These are phyloP conservation scores for Nitzschia sp. DNA, from an alignment of 108 stramenopile species.

Conservation along the genomic window DNA sequence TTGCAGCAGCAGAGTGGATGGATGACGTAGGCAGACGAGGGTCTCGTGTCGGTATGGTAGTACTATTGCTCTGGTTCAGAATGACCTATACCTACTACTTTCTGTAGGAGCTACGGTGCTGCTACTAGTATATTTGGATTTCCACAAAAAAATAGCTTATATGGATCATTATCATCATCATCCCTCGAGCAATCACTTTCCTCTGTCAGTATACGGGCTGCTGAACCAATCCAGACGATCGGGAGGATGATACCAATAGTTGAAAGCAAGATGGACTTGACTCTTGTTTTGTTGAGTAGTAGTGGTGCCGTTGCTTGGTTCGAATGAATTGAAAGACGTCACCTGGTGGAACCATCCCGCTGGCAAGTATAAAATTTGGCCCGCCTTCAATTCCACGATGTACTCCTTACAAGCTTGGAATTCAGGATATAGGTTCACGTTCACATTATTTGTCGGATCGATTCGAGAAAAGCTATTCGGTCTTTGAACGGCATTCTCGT, in stretches of 20 bases:
- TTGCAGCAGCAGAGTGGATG: too few species aligned
- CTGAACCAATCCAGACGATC: slow-evolving; percentile 51
- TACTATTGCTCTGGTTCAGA: too few species aligned
- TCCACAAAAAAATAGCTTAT: too few species aligned
- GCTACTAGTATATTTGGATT: too few species aligned
- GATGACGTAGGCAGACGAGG: too few species aligned
- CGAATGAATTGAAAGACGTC: slow-evolving; percentile 43
- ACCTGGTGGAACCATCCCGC: slow-evolving; percentile 98
- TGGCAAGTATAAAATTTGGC: slow-evolving; percentile 93
- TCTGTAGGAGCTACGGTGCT: too few species aligned
- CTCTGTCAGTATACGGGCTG: slow-evolving; percentile 49
- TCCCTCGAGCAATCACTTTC: too few species aligned
- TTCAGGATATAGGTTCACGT: slow-evolving; percentile 9
- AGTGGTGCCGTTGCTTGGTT: neutral
- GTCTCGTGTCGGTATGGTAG: too few species aligned
- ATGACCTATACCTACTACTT: too few species aligned
- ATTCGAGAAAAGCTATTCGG: slow-evolving; percentile 30
- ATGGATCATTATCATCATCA: too few species aligned
- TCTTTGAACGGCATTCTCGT: slow-evolving; percentile 21
- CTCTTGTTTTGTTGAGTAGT: neutral
- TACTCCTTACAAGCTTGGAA: slow-evolving; percentile 33
- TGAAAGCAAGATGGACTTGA: slow-evolving; percentile 83
- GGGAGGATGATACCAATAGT: slow-evolving; percentile 98
- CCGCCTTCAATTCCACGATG: slow-evolving; percentile 59
- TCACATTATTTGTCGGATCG: slow-evolving; percentile 6